Percentiles rank a stretch among this genome's conserved stretches.
Conservation (phyloP, 2,329 filamentous ascomycete species). For the Furcasterigmium sp. region DNA sequence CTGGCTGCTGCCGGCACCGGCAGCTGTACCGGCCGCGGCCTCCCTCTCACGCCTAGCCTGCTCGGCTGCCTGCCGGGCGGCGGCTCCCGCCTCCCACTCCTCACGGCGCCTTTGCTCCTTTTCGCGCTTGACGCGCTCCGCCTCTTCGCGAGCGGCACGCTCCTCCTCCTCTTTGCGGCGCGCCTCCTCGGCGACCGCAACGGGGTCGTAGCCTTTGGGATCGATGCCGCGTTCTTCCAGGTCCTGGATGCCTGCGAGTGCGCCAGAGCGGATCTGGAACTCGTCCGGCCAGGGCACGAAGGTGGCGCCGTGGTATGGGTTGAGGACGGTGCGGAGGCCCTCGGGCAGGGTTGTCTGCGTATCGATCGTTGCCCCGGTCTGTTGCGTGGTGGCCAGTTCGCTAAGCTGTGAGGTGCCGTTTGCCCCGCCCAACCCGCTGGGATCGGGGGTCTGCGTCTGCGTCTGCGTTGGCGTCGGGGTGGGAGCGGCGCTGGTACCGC, state of each 20-base stretch:
- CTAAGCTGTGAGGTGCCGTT: conserved; percentile 6
- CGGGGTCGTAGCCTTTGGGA: conserved; percentile 54
- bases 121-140: conserved; percentile 29
- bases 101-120: conserved; percentile 43
- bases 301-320: conserved; percentile 49
- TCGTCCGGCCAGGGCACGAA: conserved; percentile 77
- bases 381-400: conserved; percentile 21
- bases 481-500: conserved; percentile 14
- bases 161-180: conserved; percentile 47
- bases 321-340: conserved; percentile 42
- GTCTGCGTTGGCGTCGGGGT: conserved; percentile 14
- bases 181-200: conserved; percentile 45
- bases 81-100: conserved; percentile 25
- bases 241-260: conserved; percentile 58
- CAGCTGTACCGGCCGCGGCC: conserved; percentile 24
- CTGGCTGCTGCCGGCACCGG: conserved; percentile 22
- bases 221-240: conserved; percentile 59
- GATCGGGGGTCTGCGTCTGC: conserved; percentile 13
- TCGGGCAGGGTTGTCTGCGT: conserved; percentile 38
- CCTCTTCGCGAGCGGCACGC: conserved; percentile 23
- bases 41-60: conserved; percentile 32
- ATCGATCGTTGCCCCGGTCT: conserved; percentile 22
- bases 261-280: conserved; percentile 63
- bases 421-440: conserved; percentile 5
- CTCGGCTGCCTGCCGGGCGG: conserved; percentile 32